phyloP scores from a whole-genome alignment of 257 asterid genomes.

The Nicotiana sylvestris region DNA sequence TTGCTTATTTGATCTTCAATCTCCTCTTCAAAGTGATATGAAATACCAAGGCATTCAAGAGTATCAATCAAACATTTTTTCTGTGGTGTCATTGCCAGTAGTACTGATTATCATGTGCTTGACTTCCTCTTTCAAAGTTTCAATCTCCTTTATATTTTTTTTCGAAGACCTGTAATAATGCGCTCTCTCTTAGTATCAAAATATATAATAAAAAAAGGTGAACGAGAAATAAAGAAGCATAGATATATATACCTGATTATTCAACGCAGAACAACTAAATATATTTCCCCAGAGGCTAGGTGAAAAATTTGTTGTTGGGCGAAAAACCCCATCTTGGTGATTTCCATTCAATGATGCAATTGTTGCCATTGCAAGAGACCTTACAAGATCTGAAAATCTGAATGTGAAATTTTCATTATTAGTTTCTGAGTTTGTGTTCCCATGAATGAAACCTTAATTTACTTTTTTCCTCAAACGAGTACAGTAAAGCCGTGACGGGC shows the following conservation, averaged over 20 bases:
- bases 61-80: no score
- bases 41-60: no score
- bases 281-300: neutral
- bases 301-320: neutral
- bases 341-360: neutral
- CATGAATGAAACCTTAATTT: no score
- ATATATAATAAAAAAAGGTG: neutral
- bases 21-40: no score
- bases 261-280: neutral
- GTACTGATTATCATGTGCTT: neutral
- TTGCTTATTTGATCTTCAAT: no score
- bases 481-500: no score
- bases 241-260: neutral
- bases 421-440: no score
- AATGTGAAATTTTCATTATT: neutral
- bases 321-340: neutral
- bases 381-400: neutral
- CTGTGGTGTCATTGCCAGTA: neutral
- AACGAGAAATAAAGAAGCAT: neutral
- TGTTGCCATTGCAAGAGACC: neutral
- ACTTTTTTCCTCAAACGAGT: neutral
- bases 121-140: slow-evolving; percentile 2
- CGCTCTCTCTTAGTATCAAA: neutral
- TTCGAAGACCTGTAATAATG: neutral
- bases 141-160: neutral